Base-by-base conservation (phyloP, 2,329 filamentous ascomycete genomes). In the Geosmithia flava region DNA sequence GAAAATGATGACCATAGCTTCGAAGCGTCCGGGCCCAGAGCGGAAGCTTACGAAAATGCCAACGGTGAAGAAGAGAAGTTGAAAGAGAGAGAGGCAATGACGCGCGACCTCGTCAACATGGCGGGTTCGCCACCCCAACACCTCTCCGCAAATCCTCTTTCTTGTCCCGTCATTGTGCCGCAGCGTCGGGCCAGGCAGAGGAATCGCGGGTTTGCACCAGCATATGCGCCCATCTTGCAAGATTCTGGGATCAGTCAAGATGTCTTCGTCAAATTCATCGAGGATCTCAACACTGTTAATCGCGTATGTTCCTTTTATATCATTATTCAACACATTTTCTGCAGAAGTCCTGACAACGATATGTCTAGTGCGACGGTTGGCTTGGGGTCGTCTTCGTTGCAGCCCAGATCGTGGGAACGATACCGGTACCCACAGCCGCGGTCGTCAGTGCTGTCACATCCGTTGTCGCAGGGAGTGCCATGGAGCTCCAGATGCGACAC, bases 131-230 rank as follows among this genome's bases (percentile, higher is more conserved):
- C 46, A 5, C 56, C 23, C 33, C 6, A 11, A 13, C 6, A 6
- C 56, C 2, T 42, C 43, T 1, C 53, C 50, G 7, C 30, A 2
- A 42, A 47, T 10, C 51, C 51, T 11, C 33, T 66, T 2, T 54
- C 58, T 1, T 60, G 55, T 20, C 65, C 66, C 2, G 65, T 68
- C 17, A 58, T 66, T n/a, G 52, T 68, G 16, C 66, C 66, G 0
- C 66, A 68, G 50, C 59, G 64, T 1, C 55, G 65, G 44, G 65
- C 66, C 1, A 55, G 59, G 17, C 51, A 55, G 8, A 60, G 59
- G n/a, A 53, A 57, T 7, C 59, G 66, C 4, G 66, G 65, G 1
- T 68, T 68, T 37, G 56, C 67, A 45, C 57, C 58, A 1, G 66
- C 65, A 2, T 68, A 68, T 53, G 61, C 66, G 1, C 65, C 65